Evolutionary conservation across 2,329 filamentous ascomycete species (phyloP).

Genomic region (Lomentospora prolificans): DNA sequence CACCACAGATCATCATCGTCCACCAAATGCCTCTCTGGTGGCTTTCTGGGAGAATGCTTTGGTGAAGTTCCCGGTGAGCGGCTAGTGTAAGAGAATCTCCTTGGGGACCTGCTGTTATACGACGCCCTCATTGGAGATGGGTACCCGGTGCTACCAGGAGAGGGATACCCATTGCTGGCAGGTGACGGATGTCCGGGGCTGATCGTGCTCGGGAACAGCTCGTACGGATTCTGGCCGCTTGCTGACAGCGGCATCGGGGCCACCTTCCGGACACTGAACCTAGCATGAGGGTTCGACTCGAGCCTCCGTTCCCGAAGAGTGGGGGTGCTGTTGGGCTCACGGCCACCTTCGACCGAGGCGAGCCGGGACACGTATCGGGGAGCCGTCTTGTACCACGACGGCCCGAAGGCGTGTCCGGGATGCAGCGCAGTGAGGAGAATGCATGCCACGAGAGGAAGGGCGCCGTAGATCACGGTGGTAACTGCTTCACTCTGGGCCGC

Average conservation of each 20-base stretch:
- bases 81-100: not conserved
- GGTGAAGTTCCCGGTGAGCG: not conserved
- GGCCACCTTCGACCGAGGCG: not conserved
- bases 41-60: not conserved
- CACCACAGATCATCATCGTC: conserved; percentile 12
- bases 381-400: conserved; percentile 29
- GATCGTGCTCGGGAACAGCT: not conserved
- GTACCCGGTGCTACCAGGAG: not conserved
- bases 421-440: conserved; percentile 26
- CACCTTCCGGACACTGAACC: conserved; percentile 1
- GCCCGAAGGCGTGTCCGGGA: conserved; percentile 28
- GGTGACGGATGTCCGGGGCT: not conserved
- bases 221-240: not conserved
- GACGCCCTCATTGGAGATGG: not conserved
- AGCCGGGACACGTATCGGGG: conserved; percentile 15
- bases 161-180: not conserved
- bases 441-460: conserved; percentile 26
- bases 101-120: not conserved
- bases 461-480: conserved; percentile 29
- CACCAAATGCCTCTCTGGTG: conserved; percentile 10
- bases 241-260: conserved; percentile 1
- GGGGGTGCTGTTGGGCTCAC: not conserved
- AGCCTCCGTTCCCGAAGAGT: not conserved
- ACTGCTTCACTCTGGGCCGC: conserved; percentile 28
- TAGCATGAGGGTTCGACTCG: not conserved